These are phyloP conservation scores for Escallonia herrerae DNA, from an alignment of 129 eudicot species.

Conservation along the genomic window DNA sequence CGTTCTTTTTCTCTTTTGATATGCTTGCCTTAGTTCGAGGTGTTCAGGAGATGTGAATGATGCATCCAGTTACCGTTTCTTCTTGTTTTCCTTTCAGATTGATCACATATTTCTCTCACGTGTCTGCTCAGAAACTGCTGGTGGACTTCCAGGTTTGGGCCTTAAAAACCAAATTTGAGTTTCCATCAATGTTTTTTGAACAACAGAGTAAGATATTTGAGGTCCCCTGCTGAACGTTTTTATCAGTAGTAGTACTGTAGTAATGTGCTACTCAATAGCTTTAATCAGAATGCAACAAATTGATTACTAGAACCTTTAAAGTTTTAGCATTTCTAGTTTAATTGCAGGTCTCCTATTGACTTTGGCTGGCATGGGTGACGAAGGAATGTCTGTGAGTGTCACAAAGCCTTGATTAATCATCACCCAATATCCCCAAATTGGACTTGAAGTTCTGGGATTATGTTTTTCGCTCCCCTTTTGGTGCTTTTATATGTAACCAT, in stretches of 20 bases:
- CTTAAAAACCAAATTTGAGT: neutral
- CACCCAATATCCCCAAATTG: no score
- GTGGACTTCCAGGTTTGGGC: constrained; percentile 85
- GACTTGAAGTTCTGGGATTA: no score
- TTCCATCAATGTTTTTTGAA: neutral
- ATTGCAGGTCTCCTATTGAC: constrained; percentile 76
- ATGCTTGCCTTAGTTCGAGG: no score
- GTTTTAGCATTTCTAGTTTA: neutral
- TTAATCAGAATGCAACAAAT: neutral
- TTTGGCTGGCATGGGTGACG: constrained; percentile 87
- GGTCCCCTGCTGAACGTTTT: no score
- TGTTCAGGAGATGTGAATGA: no score
- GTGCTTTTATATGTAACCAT: no score
- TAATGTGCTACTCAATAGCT: neutral
- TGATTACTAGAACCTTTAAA: neutral
- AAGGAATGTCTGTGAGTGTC: constrained; percentile 81
- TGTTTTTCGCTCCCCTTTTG: no score
- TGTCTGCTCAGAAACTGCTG: constrained; percentile 97
- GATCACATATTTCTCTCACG: constrained; percentile 98
- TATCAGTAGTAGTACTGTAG: no score
- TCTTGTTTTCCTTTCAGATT: constrained; percentile 38
- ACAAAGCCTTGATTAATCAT: constrained; percentile 6
- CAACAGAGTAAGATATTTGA: neutral
- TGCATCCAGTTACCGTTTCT: no score
- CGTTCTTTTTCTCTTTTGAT: no score